Conservation (phyloP, 495 filamentous ascomycete genomes). For the Clohesyomyces aquaticus region DNA sequence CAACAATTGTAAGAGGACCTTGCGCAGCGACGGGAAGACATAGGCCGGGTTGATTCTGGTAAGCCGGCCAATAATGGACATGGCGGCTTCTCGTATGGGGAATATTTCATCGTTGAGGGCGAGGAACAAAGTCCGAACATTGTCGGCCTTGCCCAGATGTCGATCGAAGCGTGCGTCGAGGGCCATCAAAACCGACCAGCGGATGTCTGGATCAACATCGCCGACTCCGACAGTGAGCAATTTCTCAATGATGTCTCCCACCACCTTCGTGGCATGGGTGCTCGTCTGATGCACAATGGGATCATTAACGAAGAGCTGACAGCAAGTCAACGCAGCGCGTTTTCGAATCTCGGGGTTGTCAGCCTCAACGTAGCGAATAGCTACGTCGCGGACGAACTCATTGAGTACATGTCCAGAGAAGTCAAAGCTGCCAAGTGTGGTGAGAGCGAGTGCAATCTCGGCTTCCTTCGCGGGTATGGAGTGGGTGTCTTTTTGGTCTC, state of each 20-base stretch:
- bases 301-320: conserved; percentile 92
- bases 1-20: conserved; percentile 91
- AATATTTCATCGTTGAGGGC: conserved; percentile 97
- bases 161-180: conserved; percentile 93
- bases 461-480: conserved; percentile 74
- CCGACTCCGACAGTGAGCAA: conserved; percentile 92
- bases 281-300: conserved; percentile 98
- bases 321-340: conserved; percentile 94
- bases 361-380: conserved; percentile 95
- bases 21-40: conserved; percentile 91
- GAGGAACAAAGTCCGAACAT: conserved; percentile 91
- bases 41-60: conserved; percentile 93
- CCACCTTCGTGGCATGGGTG: conserved; percentile 91
- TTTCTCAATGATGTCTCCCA: conserved; percentile 96
- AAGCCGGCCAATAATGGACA: conserved; percentile 92
- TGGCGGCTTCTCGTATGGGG: conserved; percentile 87
- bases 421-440: conserved; percentile 94
- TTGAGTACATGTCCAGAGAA: conserved; percentile 94
- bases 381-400: conserved; percentile 97
- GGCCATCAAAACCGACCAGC: conserved; percentile 81
- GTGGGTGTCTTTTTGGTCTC: conserved; percentile 78
- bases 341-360: conserved; percentile 92
- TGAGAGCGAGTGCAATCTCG: conserved; percentile 88
- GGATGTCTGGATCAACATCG: conserved; percentile 85
- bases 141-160: conserved; percentile 91